phyloP scores from a whole-genome alignment of 306 rosid genomes.

The Senna siamea region DNA sequence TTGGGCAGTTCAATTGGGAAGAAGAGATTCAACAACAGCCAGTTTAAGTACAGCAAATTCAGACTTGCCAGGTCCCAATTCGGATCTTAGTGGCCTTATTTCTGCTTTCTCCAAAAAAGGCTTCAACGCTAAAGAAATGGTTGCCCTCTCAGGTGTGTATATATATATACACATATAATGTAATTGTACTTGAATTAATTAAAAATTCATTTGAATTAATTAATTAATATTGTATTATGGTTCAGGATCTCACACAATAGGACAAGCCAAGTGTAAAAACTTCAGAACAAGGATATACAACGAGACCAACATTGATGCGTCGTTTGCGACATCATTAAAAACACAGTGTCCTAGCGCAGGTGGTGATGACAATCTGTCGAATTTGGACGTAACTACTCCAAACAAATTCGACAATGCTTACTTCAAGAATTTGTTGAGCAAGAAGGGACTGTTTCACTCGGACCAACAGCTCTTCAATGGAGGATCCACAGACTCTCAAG shows the following conservation, averaged over 20 bases:
- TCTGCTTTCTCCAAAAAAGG: slow-evolving; percentile 62
- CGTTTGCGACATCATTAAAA: slow-evolving; percentile 48
- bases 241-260: slow-evolving; percentile 75
- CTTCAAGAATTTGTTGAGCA: slow-evolving; percentile 51
- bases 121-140: slow-evolving; percentile 55
- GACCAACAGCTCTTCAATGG: slow-evolving; percentile 62
- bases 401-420: slow-evolving; percentile 60
- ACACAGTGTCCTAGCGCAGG: slow-evolving; percentile 55
- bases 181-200: no score
- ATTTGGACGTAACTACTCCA: slow-evolving; percentile 52
- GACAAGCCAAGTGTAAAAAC: slow-evolving; percentile 49
- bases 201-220: no score
- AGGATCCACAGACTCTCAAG: slow-evolving; percentile 61
- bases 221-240: no score
- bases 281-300: slow-evolving; percentile 61
- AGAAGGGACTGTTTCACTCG: slow-evolving; percentile 63
- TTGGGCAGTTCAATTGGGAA: slow-evolving; percentile 61
- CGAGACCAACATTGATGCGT: slow-evolving; percentile 60
- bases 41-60: slow-evolving; percentile 57
- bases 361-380: slow-evolving; percentile 52
- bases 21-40: slow-evolving; percentile 80
- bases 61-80: slow-evolving; percentile 52
- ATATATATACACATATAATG: no score
- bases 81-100: slow-evolving; percentile 47
- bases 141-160: slow-evolving; percentile 61